phyloP scores from a whole-genome alignment of 2,329 filamentous ascomycete genomes.

The Venturia asperata region DNA sequence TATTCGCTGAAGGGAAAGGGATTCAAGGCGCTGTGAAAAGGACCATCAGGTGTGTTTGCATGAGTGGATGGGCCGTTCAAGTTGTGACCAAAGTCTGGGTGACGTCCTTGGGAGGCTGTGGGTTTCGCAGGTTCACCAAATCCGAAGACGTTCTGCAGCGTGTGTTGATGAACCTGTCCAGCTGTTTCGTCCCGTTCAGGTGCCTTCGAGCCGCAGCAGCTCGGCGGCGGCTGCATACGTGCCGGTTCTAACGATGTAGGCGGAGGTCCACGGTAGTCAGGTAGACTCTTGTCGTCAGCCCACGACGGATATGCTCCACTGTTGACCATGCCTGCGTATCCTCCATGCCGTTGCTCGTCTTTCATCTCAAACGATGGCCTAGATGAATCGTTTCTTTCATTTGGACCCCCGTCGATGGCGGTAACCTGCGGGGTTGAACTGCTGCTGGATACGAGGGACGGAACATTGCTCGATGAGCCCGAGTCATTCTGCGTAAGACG shows the following conservation, averaged over 20 bases:
- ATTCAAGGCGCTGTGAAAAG: not conserved
- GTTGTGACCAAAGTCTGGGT: not conserved
- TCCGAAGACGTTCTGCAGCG: not conserved
- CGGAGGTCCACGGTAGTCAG: not conserved
- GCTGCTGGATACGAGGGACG: conserved; percentile 16
- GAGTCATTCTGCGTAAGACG: conserved; percentile 6
- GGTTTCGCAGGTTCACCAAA: not conserved
- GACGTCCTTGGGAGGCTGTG: not conserved
- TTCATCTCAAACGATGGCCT: not conserved
- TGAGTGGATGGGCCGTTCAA: not conserved
- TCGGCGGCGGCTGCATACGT: not conserved
- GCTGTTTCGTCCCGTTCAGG: not conserved
- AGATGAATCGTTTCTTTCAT: not conserved
- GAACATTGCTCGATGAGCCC: conserved; percentile 15
- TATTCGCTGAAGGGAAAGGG: not conserved
- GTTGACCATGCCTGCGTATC: conserved; percentile 5
- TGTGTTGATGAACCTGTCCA: not conserved
- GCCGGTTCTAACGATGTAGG: not conserved
- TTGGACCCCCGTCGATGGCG: conserved; percentile 11
- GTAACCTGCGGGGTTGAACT: conserved; percentile 17
- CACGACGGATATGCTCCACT: conserved; percentile 8
- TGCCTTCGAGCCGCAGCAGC: not conserved
- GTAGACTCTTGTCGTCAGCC: not conserved
- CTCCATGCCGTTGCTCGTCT: not conserved
- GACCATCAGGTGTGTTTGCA: not conserved